phyloP scores from a whole-genome alignment of 176 grass and related monocot species.

The Oryza glaberrima region DNA sequence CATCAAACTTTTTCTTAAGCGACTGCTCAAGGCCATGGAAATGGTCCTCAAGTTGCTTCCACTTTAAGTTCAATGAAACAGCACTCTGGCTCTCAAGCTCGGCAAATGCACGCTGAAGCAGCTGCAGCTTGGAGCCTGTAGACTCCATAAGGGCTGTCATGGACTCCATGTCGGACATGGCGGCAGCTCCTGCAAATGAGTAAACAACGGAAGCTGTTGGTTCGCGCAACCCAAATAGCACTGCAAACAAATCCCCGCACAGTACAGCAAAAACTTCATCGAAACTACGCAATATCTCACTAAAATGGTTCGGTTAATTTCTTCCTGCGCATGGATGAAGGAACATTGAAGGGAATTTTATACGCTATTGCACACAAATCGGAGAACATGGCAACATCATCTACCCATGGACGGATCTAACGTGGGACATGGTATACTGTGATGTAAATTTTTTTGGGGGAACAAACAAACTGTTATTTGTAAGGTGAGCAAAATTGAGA shows the following conservation, averaged over 20 bases:
- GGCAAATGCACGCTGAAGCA: constrained; percentile 73
- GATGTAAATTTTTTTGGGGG: too few relatives aligned
- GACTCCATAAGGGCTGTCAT: constrained; percentile 75
- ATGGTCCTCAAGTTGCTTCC: constrained; percentile 92
- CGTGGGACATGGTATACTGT: too few relatives aligned
- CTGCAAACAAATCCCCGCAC: not conserved
- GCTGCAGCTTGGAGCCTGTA: constrained; percentile 69
- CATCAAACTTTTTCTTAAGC: constrained; percentile 66
- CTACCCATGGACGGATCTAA: too few relatives aligned
- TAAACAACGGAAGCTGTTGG: not conserved
- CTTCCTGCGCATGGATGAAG: not conserved
- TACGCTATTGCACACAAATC: too few relatives aligned
- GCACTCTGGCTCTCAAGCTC: constrained; percentile 71
- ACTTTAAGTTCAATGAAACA: constrained; percentile 82
- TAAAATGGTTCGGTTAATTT: not conserved
- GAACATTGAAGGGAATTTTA: not conserved
- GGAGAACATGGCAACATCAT: too few relatives aligned
- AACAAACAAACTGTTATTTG: too few relatives aligned
- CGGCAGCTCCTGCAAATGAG: constrained; percentile 10
- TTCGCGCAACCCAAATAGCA: not conserved
- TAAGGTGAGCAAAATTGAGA: too few relatives aligned
- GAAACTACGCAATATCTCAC: not conserved
- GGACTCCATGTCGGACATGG: constrained; percentile 57
- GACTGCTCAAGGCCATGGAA: constrained; percentile 82
- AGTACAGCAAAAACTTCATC: not conserved